Evolutionary conservation across 106 monocot species (phyloP).

Genomic region (Cymbidium sinense): DNA sequence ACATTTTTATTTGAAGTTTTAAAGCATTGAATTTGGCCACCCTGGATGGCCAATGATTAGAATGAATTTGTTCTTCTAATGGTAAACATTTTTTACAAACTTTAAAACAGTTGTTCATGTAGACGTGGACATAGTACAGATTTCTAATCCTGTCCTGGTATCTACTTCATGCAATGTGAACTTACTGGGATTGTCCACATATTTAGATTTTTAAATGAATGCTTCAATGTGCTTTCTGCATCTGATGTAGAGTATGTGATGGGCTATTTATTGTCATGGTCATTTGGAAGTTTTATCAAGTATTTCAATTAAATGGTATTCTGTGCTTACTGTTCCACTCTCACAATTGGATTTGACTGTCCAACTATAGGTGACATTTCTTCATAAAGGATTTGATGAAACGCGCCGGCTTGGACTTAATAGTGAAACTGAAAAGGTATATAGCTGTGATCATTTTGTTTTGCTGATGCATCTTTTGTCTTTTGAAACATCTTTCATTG

Average conservation of each 20-base stretch:
- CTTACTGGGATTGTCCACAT: neutral
- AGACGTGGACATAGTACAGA: neutral
- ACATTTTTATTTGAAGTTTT: neutral
- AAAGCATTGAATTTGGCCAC: neutral
- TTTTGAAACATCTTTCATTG: neutral
- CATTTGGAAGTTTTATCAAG: neutral
- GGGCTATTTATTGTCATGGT: neutral
- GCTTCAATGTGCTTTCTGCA: neutral
- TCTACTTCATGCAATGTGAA: neutral
- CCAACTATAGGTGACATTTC: conserved; percentile 63
- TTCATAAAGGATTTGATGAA: conserved; percentile 97
- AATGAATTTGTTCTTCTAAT: neutral
- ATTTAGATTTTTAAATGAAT: neutral
- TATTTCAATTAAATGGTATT: neutral
- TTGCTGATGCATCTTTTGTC: neutral
- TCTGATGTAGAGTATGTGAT: neutral
- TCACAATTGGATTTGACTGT: neutral
- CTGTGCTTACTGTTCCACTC: neutral
- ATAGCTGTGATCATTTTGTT: neutral
- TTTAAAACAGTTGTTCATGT: neutral
- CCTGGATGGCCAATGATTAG: neutral
- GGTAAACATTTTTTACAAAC: neutral
- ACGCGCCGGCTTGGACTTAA: conserved; percentile 85
- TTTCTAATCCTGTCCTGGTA: neutral
- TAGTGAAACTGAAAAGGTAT: conserved; percentile 86